Conservation (phyloP, 2,329 filamentous ascomycete species). For the Didymella sp. region DNA sequence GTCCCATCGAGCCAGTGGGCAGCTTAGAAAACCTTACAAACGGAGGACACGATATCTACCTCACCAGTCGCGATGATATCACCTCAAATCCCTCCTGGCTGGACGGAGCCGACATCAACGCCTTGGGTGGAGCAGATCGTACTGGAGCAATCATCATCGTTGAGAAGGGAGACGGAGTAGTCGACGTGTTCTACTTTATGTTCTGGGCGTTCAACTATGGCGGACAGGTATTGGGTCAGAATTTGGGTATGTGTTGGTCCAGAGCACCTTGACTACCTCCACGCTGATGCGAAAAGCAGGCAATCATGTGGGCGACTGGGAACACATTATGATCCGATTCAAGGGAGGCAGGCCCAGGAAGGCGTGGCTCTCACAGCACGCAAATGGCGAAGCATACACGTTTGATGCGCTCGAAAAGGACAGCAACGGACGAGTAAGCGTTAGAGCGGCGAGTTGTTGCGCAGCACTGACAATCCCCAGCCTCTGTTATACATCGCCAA, state of each 20-base stretch:
- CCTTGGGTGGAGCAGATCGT: conserved; percentile 42
- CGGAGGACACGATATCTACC: no score
- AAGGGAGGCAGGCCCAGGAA: conserved; percentile 59
- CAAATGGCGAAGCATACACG: conserved; percentile 65
- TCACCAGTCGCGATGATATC: conserved; percentile 50
- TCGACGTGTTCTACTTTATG: conserved; percentile 68
- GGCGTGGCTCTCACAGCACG: conserved; percentile 68
- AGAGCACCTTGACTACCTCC: background rate
- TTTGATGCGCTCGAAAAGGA: conserved; percentile 63
- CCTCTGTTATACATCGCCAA: conserved; percentile 62
- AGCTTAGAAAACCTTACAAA: no score
- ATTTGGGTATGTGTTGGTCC: conserved; percentile 35
- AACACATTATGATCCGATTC: conserved; percentile 71
- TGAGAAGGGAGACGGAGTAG: conserved; percentile 58
- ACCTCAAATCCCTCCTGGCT: conserved; percentile 39
- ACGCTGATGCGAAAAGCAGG: conserved; percentile 23
- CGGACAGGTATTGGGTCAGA: conserved; percentile 54
- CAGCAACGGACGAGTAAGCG: conserved; percentile 43
- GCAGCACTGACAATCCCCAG: conserved; percentile 11
- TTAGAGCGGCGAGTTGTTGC: background rate
- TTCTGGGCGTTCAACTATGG: conserved; percentile 64
- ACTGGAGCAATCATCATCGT: conserved; percentile 62
- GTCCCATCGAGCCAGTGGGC: no score
- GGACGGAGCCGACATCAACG: conserved; percentile 47
- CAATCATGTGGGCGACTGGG: conserved; percentile 69